Conservation (phyloP, 208 protist genomes). For the Blechomonas ayalai region DNA sequence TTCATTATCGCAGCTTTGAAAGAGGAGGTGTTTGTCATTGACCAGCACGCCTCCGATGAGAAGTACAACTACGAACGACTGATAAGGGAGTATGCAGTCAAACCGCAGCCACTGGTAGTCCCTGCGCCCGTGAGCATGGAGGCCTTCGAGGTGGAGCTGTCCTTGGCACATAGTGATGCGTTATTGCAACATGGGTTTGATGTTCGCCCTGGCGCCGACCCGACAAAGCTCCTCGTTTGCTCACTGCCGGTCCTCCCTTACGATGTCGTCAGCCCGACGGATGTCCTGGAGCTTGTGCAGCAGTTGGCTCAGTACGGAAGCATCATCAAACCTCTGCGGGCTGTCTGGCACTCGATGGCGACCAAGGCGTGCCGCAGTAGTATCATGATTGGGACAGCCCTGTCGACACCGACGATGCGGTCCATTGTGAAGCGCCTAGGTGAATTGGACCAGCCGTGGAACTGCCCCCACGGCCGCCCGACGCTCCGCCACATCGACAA, state of each 20-base stretch:
- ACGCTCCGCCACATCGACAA: slow-evolving; percentile 72
- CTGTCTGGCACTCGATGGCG: slow-evolving; percentile 88
- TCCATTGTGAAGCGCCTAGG: slow-evolving; percentile 62
- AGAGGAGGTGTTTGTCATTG: slow-evolving; percentile 90
- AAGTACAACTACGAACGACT: slow-evolving; percentile 93
- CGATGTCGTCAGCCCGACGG: slow-evolving; percentile 70
- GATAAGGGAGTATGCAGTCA: slow-evolving; percentile 44
- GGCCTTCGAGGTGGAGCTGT: slow-evolving; percentile 67
- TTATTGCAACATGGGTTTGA: slow-evolving; percentile 87
- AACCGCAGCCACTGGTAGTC: slow-evolving; percentile 79
- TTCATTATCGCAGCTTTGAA: slow-evolving; percentile 85
- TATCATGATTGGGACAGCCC: slow-evolving; percentile 92
- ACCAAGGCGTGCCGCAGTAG: slow-evolving; percentile 88
- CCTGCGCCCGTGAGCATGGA: slow-evolving; percentile 68
- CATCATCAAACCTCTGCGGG: slow-evolving; percentile 55
- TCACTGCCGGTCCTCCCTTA: slow-evolving; percentile 82
- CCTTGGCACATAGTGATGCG: slow-evolving; percentile 47
- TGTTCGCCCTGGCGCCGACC: slow-evolving; percentile 37
- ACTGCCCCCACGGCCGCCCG: slow-evolving; percentile 92
- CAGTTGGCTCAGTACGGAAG: slow-evolving; percentile 59
- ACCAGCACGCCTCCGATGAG: slow-evolving; percentile 94
- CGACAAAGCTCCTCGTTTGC: slow-evolving; percentile 63
- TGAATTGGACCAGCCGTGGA: slow-evolving; percentile 89
- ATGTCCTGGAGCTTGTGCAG: slow-evolving; percentile 85
- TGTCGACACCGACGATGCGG: slow-evolving; percentile 69